Evolutionary conservation across 495 filamentous ascomycete species (phyloP).

Genomic region (Lentithecium fluviatile): DNA sequence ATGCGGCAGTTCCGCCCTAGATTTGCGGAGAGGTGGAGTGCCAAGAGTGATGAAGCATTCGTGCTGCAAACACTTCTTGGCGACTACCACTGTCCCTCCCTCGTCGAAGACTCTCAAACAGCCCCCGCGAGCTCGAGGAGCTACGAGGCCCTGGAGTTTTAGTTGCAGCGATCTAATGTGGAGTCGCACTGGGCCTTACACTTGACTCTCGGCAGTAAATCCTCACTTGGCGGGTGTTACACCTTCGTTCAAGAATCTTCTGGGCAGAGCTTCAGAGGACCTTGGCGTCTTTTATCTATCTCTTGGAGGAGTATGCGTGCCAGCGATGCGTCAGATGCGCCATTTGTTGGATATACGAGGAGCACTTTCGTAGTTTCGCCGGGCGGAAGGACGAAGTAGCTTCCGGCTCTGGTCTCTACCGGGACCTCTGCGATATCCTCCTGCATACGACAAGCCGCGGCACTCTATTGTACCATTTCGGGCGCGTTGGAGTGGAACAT

Average conservation of each 20-base stretch:
- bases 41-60: too few species aligned
- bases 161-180: too few species aligned
- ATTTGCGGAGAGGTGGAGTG: background rate
- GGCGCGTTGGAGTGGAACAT: background rate
- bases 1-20: background rate
- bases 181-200: background rate
- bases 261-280: background rate
- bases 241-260: background rate
- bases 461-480: slow-evolving; percentile 1
- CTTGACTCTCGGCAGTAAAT: too few species aligned
- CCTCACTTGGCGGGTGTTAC: background rate
- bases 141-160: too few species aligned
- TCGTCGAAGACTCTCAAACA: too few species aligned
- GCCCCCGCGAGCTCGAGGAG: too few species aligned
- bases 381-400: background rate
- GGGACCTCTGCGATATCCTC: background rate
- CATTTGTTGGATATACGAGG: background rate
- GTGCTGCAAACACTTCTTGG: too few species aligned
- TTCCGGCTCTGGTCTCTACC: background rate
- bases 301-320: background rate
- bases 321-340: background rate
- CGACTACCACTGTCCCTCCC: too few species aligned
- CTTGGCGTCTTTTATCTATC: background rate
- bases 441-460: background rate
- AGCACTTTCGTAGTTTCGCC: background rate